Base-by-base conservation (phyloP, 768 basidiomycete genomes). In the Hericium erinaceus region DNA sequence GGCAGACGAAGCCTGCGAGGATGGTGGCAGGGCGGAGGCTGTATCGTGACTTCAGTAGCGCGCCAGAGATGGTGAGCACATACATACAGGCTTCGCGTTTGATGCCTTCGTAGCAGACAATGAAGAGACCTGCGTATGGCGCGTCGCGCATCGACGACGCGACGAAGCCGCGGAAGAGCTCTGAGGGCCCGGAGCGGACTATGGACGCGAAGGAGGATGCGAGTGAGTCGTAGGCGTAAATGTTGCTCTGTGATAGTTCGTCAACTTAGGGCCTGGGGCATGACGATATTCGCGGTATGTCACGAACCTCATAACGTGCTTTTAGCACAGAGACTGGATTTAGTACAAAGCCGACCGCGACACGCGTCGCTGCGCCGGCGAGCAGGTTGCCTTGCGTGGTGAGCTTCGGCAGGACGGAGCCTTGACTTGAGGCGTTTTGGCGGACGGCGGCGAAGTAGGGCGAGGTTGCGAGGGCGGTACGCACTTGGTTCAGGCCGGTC, bases 311-410 rank as follows among this genome's bases (percentile, higher is more conserved):
- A 62, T 86, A 95, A 20, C 94, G 83, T 22, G 92, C 90, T 73
- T 98, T 98, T 49, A 97, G 73, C 16, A 98, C 84, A 4, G 95
- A 87, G 63, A 97, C 84, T 0, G 95, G 95, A 67, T 95, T 98
- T 59, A 98, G 66, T 2, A 93, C 57, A 64, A 95, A 82, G 1
- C 95, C 94, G 2, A 95, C 87, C 0, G 72, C 76, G 11, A 92
- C 82, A 59, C 95, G 82, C 1, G 89, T 82, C 1, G 87, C 80
- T 0, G 92, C 93, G 2, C 95, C 95, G 0, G 94, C 85, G 15
- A 95, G 57, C 0, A 97, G 76, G 69, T 98, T 97, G 2, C 94
- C 94, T 64, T 83, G 77, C 57, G 72, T 80, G 0, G 85, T 85
- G 7, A 97, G 77, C 53, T 77, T 81, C 9, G 88, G 89, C 16